Evolutionary conservation across 768 basidiomycete genomes (phyloP).

Genomic region (Lactarius vividus): DNA sequence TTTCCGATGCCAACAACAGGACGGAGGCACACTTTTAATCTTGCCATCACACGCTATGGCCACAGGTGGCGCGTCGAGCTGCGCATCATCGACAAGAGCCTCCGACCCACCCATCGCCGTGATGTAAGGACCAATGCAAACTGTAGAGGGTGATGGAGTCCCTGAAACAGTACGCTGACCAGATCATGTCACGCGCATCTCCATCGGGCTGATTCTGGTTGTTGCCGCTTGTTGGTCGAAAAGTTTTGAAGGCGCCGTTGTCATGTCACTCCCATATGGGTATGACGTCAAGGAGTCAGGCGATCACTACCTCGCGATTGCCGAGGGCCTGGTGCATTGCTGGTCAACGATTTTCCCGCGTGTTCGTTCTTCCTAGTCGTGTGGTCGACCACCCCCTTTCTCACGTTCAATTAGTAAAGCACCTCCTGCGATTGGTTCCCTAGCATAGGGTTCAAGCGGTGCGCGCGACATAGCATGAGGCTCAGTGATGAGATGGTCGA

Average conservation of each 20-base stretch:
- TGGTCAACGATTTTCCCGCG: conserved; percentile 11
- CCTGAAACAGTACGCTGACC: conserved; percentile 10
- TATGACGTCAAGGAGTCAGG: conserved; percentile 17
- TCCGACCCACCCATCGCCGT: conserved; percentile 7
- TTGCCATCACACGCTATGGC: conserved; percentile 14
- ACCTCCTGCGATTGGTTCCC: conserved; percentile 18
- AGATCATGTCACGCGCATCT: background rate
- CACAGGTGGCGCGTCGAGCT: conserved; percentile 13
- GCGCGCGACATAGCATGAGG: conserved; percentile 6
- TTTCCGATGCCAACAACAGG: background rate
- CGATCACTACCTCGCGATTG: conserved; percentile 15
- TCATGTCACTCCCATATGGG: conserved; percentile 17
- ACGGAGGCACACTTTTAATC: conserved; percentile 18
- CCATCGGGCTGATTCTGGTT: background rate
- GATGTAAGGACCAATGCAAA: conserved; percentile 12
- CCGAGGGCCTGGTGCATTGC: conserved; percentile 8
- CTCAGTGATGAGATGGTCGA: conserved; percentile 18
- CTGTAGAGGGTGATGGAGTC: conserved; percentile 3
- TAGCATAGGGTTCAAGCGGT: conserved; percentile 16
- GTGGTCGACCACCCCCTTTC: background rate
- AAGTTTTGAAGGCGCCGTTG: conserved; percentile 6
- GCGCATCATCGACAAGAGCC: conserved; percentile 16
- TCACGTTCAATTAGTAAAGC: background rate
- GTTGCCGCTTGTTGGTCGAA: background rate
- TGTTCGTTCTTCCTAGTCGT: background rate